A percentile compares a stretch with the other conserved stretches of the same genome.
Evolutionary conservation across 1,284 basidiomycete genomes (phyloP).

Genomic region (Butyriboletus appendiculatus): DNA sequence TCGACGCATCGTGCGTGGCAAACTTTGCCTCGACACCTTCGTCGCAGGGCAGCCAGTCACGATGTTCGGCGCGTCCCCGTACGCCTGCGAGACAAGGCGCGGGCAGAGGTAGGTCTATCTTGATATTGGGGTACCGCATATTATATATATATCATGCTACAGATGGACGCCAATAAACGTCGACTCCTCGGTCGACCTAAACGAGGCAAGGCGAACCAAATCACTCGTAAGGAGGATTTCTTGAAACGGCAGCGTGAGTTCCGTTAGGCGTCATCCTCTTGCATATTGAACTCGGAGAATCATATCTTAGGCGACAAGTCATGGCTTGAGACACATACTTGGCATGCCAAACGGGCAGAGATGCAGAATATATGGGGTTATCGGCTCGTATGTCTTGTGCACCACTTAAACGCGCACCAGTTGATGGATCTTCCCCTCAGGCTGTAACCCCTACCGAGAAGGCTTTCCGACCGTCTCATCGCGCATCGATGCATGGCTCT

Average conservation of each 20-base stretch:
- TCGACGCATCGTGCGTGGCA: slow-evolving; percentile 88
- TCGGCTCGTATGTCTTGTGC: slow-evolving; percentile 57
- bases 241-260: slow-evolving; percentile 66
- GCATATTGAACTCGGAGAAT: not conserved
- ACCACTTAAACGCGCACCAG: not conserved
- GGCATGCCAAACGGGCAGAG: slow-evolving; percentile 93
- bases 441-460: slow-evolving; percentile 88
- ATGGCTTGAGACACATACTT: slow-evolving; percentile 93
- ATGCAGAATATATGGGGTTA: slow-evolving; percentile 93
- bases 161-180: slow-evolving; percentile 80
- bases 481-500: slow-evolving; percentile 79
- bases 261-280: not conserved
- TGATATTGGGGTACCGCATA: not conserved
- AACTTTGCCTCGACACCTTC: slow-evolving; percentile 83
- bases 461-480: slow-evolving; percentile 83
- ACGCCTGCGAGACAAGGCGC: slow-evolving; percentile 76
- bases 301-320: slow-evolving; percentile 64
- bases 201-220: slow-evolving; percentile 54
- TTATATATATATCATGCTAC: slow-evolving; percentile 2
- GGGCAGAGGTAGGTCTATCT: slow-evolving; percentile 62
- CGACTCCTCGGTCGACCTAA: slow-evolving; percentile 57
- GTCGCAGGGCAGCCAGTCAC: slow-evolving; percentile 90
- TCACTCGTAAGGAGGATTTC: slow-evolving; percentile 54
- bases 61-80: slow-evolving; percentile 88
- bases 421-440: slow-evolving; percentile 34